Evolutionary conservation across 805 yeast species (phyloP), one percentile per base, ranked within the genome.

Genomic region (Metschnikowia matae): DNA sequence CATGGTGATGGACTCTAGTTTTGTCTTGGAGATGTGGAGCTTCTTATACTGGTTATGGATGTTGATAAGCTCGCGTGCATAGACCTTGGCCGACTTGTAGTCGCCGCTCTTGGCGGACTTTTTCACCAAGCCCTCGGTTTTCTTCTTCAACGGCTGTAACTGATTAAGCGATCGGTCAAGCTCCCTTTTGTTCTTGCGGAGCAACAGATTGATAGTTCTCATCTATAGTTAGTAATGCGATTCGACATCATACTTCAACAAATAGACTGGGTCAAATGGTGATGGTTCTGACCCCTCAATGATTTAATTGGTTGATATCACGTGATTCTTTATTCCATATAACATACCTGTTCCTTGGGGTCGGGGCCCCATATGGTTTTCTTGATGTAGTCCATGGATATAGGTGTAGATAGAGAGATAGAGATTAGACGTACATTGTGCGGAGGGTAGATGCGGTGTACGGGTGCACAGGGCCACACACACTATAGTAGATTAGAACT

Each of bases 281-380:
- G 40, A 13, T 17, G 40, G n/a, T 21, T 37, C 23, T 37, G 39
- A 18, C 20, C 20, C 39, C 10, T n/a, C 10, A 34, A 10, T 8
- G 13, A 3, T 26, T 26, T 26, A 26, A 35, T 35, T 35, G 15
- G 38, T 15, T 15, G 21, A 8, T 8, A 33, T 17, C 38, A 36
- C 21, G 21, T 36, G 38, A 13, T 5, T 17, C 18, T 6, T n/a
- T 14, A 3, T 5, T n/a, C 7, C 35, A 3, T 33, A 11, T 18
- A 40, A 72, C 80, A 45, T 66, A 77, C 84, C 61, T 86, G 96
- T 61, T 89, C 98, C 62, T 85, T 85, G 39, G 97, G 97, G 63
- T 91, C 97, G 0, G 98, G 97, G 0, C 99, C 99, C 86, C 95
- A 92, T 36, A 92, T 84, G 3, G 91, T 87, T 64, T 85, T 84